These are phyloP conservation scores for Trichoderma harzianum DNA, from an alignment of 2,329 filamentous ascomycete species.

Conservation along the genomic window DNA sequence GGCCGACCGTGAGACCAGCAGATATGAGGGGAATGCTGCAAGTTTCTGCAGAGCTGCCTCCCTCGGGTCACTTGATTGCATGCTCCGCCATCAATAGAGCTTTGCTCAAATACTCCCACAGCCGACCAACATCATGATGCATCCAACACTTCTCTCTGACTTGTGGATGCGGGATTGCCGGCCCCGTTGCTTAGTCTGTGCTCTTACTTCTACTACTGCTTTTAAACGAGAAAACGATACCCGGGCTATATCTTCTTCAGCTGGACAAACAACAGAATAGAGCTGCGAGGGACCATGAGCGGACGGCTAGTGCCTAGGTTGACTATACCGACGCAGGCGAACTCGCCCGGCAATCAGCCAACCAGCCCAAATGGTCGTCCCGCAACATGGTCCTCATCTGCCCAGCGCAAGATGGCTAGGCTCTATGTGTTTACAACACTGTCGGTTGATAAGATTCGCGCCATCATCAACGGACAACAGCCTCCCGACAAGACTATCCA, in stretches of 20 bases:
- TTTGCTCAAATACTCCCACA: conserved; percentile 1
- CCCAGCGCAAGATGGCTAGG: conserved; percentile 51
- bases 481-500: conserved; percentile 43
- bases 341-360: conserved; percentile 19
- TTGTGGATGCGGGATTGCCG: neutral
- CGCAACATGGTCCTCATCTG: conserved; percentile 52
- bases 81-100: neutral
- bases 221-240: neutral
- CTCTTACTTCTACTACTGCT: neutral
- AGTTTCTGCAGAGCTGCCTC: neutral
- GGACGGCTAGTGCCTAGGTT: neutral
- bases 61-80: neutral
- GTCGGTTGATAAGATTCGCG: conserved; percentile 48
- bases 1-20: neutral
- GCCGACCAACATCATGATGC: neutral
- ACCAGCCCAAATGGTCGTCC: conserved; percentile 46
- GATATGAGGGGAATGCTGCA: neutral
- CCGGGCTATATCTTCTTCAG: neutral
- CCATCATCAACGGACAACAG: conserved; percentile 41
- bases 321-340: neutral
- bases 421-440: conserved; percentile 57
- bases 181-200: neutral
- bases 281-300: neutral
- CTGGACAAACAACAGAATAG: neutral
- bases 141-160: neutral